A percentile compares a stretch with the other conserved stretches of the same genome.
phyloP scores from a whole-genome alignment of 441 rosid genomes.

The Bocquillonia castaneifolia region DNA sequence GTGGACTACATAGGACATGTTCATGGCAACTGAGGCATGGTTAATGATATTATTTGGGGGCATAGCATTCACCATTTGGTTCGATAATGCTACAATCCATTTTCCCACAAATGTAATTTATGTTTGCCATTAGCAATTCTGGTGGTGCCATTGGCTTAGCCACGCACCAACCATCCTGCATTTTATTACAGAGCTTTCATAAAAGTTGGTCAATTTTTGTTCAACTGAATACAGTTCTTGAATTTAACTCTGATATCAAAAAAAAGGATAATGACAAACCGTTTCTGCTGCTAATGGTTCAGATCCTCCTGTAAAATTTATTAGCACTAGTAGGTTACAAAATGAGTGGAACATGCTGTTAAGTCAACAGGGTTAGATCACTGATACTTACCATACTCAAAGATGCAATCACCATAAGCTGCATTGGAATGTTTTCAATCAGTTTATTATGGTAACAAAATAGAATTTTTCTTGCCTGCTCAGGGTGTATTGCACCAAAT shows the following conservation, averaged over 20 bases:
- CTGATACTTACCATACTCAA: background rate
- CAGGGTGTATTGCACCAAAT: no score
- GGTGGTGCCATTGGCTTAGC: background rate
- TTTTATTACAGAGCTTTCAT: background rate
- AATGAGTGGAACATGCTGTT: background rate
- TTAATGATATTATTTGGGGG: background rate
- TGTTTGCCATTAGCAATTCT: background rate
- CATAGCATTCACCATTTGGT: background rate
- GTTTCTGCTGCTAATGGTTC: background rate
- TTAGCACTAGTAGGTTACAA: background rate
- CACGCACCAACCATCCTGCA: background rate
- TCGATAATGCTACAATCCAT: background rate
- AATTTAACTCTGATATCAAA: background rate
- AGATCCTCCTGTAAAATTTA: background rate
- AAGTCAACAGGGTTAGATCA: background rate
- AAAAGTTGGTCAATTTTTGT: background rate
- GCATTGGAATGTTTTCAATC: background rate
- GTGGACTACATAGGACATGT: background rate
- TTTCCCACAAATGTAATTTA: background rate
- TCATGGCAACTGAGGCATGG: slow-evolving; percentile 1
- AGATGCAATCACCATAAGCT: background rate
- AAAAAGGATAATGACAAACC: background rate
- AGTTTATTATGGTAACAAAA: no score
- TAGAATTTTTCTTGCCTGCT: no score
- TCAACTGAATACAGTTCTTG: background rate